Conservation (phyloP, 2,329 filamentous ascomycete genomes). For the Biscogniauxia marginata region DNA sequence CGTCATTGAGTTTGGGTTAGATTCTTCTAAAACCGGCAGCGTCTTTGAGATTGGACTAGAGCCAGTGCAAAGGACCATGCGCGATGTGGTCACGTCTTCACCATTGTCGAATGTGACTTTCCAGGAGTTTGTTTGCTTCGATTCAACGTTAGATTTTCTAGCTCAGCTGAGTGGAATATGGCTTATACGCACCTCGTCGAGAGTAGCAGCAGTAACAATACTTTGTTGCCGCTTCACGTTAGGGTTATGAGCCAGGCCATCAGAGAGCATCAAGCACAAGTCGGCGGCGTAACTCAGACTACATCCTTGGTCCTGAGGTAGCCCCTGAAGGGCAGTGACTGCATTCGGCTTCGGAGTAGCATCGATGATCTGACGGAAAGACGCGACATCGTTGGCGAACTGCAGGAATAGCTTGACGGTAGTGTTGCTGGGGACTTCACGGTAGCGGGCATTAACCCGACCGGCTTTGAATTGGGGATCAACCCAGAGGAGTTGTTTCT, state of each 20-base stretch:
- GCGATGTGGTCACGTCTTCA: slow-evolving; percentile 36
- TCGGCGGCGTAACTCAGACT: slow-evolving; percentile 57
- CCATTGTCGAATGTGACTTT: slow-evolving; percentile 27
- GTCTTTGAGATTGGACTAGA: slow-evolving; percentile 46
- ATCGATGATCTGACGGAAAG: slow-evolving; percentile 52
- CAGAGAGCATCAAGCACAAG: slow-evolving; percentile 44
- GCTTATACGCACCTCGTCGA: slow-evolving; percentile 34
- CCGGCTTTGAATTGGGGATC: slow-evolving; percentile 56
- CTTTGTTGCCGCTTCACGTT: slow-evolving; percentile 39
- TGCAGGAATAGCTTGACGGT: slow-evolving; percentile 59
- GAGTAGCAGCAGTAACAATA: slow-evolving; percentile 38
- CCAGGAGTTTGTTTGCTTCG: slow-evolving; percentile 16
- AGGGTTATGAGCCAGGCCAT: slow-evolving; percentile 41
- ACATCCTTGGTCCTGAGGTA: slow-evolving; percentile 58
- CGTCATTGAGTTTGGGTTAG: slow-evolving; percentile 26
- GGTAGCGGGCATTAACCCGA: slow-evolving; percentile 52
- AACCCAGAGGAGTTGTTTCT: slow-evolving; percentile 55
- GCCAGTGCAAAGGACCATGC: slow-evolving; percentile 59
- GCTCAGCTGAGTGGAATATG: background rate
- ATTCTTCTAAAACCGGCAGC: slow-evolving; percentile 38
- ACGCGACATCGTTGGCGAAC: slow-evolving; percentile 51
- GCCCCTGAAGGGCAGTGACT: slow-evolving; percentile 48
- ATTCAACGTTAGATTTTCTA: background rate
- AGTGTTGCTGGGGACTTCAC: slow-evolving; percentile 62
- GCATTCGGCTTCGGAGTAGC: slow-evolving; percentile 50